phyloP scores from a whole-genome alignment of 306 rosid genomes.

The Fagus crenata region DNA sequence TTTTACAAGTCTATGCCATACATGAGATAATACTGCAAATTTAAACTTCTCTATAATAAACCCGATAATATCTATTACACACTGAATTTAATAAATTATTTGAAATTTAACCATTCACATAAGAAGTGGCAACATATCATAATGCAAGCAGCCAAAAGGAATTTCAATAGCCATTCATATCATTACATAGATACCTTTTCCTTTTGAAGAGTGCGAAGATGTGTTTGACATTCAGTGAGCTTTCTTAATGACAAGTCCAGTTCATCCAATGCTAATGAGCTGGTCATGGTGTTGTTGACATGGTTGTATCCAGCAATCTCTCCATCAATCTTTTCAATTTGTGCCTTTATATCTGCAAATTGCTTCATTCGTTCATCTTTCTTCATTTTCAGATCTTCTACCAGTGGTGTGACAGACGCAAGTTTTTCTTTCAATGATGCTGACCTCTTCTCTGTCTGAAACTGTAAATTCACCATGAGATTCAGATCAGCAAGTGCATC shows the following conservation, averaged over 20 bases:
- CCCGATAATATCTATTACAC: no score
- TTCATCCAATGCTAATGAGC: constrained; percentile 48
- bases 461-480: constrained; percentile 42
- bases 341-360: constrained; percentile 66
- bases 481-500: constrained; percentile 31
- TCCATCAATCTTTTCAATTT: constrained; percentile 80
- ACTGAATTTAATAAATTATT: background rate
- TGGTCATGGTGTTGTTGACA: constrained; percentile 30
- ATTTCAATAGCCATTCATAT: constrained; percentile 8
- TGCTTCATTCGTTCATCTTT: constrained; percentile 82
- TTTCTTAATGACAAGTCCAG: constrained; percentile 81
- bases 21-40: background rate
- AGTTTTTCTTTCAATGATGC: constrained; percentile 81
- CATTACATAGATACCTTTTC: constrained; percentile 66
- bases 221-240: constrained; percentile 79
- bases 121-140: constrained; percentile 11
- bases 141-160: constrained; percentile 11
- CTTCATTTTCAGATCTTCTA: constrained; percentile 71
- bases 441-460: constrained; percentile 64
- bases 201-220: constrained; percentile 75
- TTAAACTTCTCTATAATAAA: background rate
- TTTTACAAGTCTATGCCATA: background rate
- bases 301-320: constrained; percentile 72
- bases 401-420: constrained; percentile 78
- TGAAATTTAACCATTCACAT: constrained; percentile 3